Evolutionary conservation across 257 asterid species (phyloP).

Genomic region (Solanum gandarillasii): DNA sequence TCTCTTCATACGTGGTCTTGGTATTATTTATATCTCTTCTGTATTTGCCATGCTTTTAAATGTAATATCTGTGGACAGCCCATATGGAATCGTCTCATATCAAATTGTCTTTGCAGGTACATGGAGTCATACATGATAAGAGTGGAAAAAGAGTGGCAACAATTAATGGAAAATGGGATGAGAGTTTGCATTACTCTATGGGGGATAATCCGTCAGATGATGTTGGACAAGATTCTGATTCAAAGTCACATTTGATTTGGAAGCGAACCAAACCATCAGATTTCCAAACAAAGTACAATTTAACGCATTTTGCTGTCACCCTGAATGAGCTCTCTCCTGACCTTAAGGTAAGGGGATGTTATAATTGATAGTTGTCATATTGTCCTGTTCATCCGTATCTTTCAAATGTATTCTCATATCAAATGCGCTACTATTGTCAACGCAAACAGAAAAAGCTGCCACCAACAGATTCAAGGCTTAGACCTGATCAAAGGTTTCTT

Average conservation of each 20-base stretch:
- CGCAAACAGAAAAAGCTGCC: slow-evolving; percentile 8
- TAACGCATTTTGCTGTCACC: slow-evolving; percentile 15
- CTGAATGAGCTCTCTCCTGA: slow-evolving; percentile 11
- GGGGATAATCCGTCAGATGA: neutral
- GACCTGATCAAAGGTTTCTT: slow-evolving; percentile 22
- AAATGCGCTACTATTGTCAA: neutral
- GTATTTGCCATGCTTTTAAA: neutral
- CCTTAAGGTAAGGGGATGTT: slow-evolving; percentile 7
- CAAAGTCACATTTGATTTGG: slow-evolving; percentile 16
- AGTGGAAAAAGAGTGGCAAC: slow-evolving; percentile 8
- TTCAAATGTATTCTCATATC: neutral
- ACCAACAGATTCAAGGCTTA: slow-evolving; percentile 23
- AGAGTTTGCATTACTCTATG: slow-evolving; percentile 6
- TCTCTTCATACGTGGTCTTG: neutral
- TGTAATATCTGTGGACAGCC: neutral
- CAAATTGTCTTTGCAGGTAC: slow-evolving; percentile 2
- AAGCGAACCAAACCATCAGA: slow-evolving; percentile 8
- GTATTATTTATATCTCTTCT: neutral
- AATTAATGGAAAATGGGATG: slow-evolving; percentile 14
- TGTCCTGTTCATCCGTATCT: neutral
- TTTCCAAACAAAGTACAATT: slow-evolving; percentile 10
- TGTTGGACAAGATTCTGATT: neutral
- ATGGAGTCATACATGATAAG: slow-evolving; percentile 7
- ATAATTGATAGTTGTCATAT: neutral
- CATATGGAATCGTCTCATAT: neutral